Conservation (phyloP, 164 flowering plant genomes). For the Vitis cinerea region DNA sequence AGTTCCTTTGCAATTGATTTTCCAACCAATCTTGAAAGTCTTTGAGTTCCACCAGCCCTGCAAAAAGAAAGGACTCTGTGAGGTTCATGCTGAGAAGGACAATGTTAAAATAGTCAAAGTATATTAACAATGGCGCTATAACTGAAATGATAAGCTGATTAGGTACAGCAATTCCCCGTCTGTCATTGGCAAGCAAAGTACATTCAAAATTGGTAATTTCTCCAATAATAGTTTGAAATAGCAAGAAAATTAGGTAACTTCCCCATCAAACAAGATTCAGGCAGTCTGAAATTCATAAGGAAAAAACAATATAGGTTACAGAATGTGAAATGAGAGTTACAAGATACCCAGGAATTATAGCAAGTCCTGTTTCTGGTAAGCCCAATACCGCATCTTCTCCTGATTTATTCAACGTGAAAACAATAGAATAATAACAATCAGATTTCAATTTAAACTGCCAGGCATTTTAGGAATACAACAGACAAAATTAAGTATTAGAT, state of each 20-base stretch:
- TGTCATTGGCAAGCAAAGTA: not conserved
- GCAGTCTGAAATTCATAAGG: not conserved
- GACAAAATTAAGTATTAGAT: not conserved
- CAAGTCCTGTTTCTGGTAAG: constrained; percentile 94
- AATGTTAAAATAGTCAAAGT: not conserved
- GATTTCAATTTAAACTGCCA: not conserved
- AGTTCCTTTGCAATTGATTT: constrained; percentile 82
- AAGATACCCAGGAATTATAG: constrained; percentile 92
- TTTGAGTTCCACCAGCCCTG: constrained; percentile 95
- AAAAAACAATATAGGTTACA: not conserved
- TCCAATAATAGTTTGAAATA: too few relatives aligned
- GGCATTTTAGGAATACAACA: constrained; percentile 7
- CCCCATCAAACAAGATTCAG: constrained; percentile 1
- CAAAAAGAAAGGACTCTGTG: constrained; percentile 3
- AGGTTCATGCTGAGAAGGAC: not conserved
- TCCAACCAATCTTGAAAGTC: constrained; percentile 89
- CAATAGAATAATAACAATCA: not conserved
- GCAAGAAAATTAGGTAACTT: too few relatives aligned
- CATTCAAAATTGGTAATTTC: not conserved
- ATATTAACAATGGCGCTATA: not conserved
- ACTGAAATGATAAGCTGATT: not conserved
- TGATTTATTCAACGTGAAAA: constrained; percentile 22
- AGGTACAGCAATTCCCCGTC: not conserved
- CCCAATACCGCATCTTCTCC: constrained; percentile 83
- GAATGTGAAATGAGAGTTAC: not conserved